Conservation (phyloP, 139 green algal species). For the Coelastrella sp. region DNA sequence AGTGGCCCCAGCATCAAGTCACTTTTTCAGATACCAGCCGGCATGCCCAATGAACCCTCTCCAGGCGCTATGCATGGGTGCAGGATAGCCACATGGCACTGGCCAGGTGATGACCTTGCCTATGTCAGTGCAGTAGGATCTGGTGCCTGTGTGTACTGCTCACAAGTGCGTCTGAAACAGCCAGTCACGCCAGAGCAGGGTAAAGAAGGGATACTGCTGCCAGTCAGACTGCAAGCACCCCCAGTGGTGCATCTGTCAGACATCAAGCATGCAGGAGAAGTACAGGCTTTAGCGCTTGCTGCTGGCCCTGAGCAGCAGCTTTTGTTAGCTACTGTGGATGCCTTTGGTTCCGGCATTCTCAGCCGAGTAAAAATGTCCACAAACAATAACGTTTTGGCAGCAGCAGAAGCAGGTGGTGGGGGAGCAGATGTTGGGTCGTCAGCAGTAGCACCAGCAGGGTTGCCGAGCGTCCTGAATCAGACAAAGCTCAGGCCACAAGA, state of each 20-base stretch:
- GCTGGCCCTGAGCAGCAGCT: conserved; percentile 17
- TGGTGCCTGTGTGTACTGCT: conserved; percentile 2
- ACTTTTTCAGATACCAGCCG: conserved; percentile 9
- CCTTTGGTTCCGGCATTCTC: conserved; percentile 11
- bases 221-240: not conserved
- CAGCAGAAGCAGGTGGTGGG: not conserved
- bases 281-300: conserved; percentile 33
- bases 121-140: conserved; percentile 9
- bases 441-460: not conserved
- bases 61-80: conserved; percentile 46
- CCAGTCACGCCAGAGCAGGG: conserved; percentile 4
- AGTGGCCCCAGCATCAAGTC: not conserved
- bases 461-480: not conserved
- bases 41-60: conserved; percentile 15
- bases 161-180: not conserved
- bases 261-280: conserved; percentile 23
- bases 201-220: conserved; percentile 36
- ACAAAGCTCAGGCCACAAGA: not conserved
- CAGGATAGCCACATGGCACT: conserved; percentile 23
- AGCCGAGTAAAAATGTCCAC: not conserved
- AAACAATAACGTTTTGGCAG: not conserved
- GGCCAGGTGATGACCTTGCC: not conserved
- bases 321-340: conserved; percentile 26
- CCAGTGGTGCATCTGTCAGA: conserved; percentile 5
- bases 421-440: not conserved